Conservation (phyloP, 2,329 filamentous ascomycete genomes). For the Cladobotryum protrusum region DNA sequence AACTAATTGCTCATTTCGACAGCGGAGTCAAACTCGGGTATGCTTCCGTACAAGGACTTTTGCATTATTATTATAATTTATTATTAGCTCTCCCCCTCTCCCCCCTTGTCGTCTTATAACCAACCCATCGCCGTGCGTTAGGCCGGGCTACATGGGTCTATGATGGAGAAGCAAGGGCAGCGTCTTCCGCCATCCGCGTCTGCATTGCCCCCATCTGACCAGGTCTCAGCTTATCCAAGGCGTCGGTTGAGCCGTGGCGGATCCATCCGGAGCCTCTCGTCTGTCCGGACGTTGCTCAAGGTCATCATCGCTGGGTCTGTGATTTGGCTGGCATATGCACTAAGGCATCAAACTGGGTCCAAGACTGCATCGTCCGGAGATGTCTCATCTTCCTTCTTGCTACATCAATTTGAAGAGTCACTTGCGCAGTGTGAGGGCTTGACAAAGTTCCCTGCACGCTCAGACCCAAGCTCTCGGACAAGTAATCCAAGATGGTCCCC, state of each 20-base stretch:
- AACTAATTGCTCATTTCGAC: too few species aligned
- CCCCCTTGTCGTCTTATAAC: too few species aligned
- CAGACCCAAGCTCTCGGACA: slow-evolving; percentile 3
- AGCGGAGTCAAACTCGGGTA: too few species aligned
- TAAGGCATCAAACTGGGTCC: slow-evolving; percentile 1
- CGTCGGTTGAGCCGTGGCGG: background rate
- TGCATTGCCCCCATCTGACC: slow-evolving; percentile 5
- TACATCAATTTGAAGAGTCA: slow-evolving; percentile 7
- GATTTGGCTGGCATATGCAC: slow-evolving; percentile 8
- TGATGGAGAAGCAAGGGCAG: background rate
- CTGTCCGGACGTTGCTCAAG: slow-evolving; percentile 6
- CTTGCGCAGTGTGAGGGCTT: slow-evolving; percentile 5
- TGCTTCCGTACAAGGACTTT: too few species aligned
- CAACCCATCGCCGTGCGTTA: too few species aligned
- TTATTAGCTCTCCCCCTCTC: too few species aligned
- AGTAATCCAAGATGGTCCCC: slow-evolving; percentile 36
- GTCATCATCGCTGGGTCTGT: slow-evolving; percentile 4
- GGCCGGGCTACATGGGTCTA: background rate
- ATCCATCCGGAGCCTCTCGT: slow-evolving; percentile 5
- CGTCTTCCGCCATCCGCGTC: background rate
- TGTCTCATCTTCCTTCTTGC: background rate
- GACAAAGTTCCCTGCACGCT: slow-evolving; percentile 1
- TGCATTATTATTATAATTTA: too few species aligned
- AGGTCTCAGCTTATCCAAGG: slow-evolving; percentile 8
- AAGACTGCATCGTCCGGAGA: background rate